Conservation (phyloP, 768 basidiomycete genomes). For the Mycena venus region DNA sequence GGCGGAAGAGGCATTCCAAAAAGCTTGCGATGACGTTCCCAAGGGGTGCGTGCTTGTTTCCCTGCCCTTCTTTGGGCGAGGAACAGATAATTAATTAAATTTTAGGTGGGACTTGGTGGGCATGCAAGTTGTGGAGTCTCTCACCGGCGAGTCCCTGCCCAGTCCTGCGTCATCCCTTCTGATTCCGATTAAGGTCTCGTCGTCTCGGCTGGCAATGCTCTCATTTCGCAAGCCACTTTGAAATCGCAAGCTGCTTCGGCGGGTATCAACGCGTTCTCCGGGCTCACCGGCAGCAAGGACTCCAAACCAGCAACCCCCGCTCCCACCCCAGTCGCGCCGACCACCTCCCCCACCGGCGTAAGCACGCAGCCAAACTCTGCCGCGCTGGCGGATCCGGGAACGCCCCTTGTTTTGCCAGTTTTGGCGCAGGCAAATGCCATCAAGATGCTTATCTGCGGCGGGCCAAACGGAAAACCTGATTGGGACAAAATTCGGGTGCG, state of each 20-base stretch:
- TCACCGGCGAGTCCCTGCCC: no score
- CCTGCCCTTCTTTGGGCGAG: background rate
- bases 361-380: background rate
- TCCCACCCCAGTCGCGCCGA: background rate
- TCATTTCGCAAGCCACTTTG: background rate
- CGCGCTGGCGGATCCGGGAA: background rate
- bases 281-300: background rate
- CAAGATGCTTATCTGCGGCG: background rate
- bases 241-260: background rate
- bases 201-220: background rate
- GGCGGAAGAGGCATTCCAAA: background rate
- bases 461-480: background rate
- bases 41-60: background rate
- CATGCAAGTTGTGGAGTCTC: background rate
- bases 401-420: background rate
- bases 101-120: background rate
- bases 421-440: background rate
- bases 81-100: background rate
- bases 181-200: no score
- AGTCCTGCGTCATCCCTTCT: no score
- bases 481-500: background rate
- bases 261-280: background rate
- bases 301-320: background rate
- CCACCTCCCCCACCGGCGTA: background rate
- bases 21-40: background rate